Evolutionary conservation across 1,139 yeast species (phyloP), one percentile per base, ranked within the genome.

Genomic region (Yamadazyma jaroonii): DNA sequence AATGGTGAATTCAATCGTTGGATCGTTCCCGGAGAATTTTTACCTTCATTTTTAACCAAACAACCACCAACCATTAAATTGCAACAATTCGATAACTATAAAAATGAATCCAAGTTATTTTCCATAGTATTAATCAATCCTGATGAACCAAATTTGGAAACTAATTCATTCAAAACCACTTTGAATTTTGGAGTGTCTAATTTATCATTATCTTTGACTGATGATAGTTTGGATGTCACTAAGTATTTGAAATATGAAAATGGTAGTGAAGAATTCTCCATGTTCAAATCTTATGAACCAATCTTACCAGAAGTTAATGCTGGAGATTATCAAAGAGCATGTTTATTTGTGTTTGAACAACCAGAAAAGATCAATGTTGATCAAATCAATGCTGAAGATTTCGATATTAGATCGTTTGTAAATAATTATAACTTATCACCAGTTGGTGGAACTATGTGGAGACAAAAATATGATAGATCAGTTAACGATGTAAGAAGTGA

Each of bases 381-480:
- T 8, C 11, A 21, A 6, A 29, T 10, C 14, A 33, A 29, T 26
- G 20, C 28, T 4, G 45, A 53, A 23, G 54, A 64, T 36, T 92
- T 92, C 54, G 78, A 88, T 52, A 82, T 92, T 44, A 78, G 97
- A 56, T 50, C 56, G 6, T 89, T 88, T 59, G 86, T 73, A 10
- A 67, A 64, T 5, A 46, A 61, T 7, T 57, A 85, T 56, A 58
- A 68, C 2, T 72, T 92, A 50, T 66, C 69, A 20, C 79, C 97
- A 1, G 79, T 90, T 32, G 97, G 98, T 22, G 97, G 95, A 2
- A 95, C 87, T 59, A 74, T 88, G 34, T 92, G 96, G 95, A 80
- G 98, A 72, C 81, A 84, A 51, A 67, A 62, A 31, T 92, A 83
- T 77, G 98, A 92, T 61, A 70, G 88, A 53, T 77, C 84, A 51